Conservation (phyloP, 192 early-diverging fungal species). For the Coemansia sp. region DNA sequence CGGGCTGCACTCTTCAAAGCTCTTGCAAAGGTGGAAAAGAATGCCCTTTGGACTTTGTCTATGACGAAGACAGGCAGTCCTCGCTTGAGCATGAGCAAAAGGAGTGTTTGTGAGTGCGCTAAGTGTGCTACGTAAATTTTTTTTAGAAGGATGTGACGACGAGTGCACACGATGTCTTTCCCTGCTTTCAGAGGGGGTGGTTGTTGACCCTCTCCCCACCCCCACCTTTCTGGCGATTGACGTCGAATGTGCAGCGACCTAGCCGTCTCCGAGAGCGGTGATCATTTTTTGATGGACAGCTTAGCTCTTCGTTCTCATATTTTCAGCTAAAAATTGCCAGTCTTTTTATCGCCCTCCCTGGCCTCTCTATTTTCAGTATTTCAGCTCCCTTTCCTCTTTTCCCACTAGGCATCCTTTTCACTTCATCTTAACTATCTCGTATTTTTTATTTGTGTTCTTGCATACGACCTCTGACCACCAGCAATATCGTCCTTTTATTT, state of each 20-base stretch:
- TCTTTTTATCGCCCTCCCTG: background rate
- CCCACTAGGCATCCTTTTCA: conserved; percentile 9
- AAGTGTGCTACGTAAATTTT: too few relatives aligned
- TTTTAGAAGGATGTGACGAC: too few relatives aligned
- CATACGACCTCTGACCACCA: background rate
- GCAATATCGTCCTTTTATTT: background rate
- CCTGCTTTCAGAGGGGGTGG: too few relatives aligned
- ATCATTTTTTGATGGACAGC: background rate
- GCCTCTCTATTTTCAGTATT: background rate
- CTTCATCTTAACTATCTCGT: background rate
- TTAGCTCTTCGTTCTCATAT: background rate
- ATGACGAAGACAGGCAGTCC: background rate
- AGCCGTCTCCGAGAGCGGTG: too few relatives aligned
- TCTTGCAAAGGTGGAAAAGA: background rate
- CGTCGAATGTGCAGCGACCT: too few relatives aligned
- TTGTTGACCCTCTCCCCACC: too few relatives aligned
- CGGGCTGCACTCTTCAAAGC: background rate
- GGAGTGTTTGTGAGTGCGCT: too few relatives aligned
- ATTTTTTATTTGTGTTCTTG: background rate
- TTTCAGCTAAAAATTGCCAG: conserved; percentile 15
- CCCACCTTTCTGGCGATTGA: too few relatives aligned
- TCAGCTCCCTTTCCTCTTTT: conserved; percentile 9
- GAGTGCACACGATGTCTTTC: too few relatives aligned
- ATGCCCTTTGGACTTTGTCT: background rate
- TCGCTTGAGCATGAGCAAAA: too few relatives aligned